These are phyloP conservation scores for Cupressus sempervirens DNA, from an alignment of 75 land plant species.

Conservation along the genomic window DNA sequence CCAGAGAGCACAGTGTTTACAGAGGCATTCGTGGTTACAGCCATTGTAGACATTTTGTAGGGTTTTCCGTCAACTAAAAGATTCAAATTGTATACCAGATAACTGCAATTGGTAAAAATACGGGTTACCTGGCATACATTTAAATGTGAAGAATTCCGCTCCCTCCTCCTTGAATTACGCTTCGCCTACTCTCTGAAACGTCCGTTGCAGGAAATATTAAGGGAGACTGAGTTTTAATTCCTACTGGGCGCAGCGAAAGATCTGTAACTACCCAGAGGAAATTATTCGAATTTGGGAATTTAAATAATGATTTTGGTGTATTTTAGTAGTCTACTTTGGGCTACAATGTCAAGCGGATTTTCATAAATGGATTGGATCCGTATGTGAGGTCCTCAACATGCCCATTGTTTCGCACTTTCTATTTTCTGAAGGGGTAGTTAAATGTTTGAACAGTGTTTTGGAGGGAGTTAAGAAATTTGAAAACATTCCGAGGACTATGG, in stretches of 20 bases:
- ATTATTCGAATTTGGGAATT: not conserved
- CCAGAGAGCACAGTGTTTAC: not conserved
- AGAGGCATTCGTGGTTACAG: not conserved
- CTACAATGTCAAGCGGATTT: not conserved
- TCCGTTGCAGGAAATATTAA: not conserved
- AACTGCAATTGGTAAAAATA: not conserved
- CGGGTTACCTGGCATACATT: no score
- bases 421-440: no score
- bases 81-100: not conserved
- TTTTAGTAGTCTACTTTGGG: not conserved
- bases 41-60: not conserved
- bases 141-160: not conserved
- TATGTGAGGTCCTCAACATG: not conserved
- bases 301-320: not conserved
- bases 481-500: no score
- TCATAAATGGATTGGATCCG: not conserved
- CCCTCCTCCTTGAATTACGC: not conserved
- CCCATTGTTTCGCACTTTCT: not conserved
- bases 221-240: not conserved
- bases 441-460: no score
- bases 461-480: no score
- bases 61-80: not conserved
- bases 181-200: not conserved
- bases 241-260: not conserved
- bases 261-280: not conserved